These are phyloP conservation scores for Leptographium lundbergii DNA, from an alignment of 2,329 filamentous ascomycete genomes.

Conservation along the genomic window DNA sequence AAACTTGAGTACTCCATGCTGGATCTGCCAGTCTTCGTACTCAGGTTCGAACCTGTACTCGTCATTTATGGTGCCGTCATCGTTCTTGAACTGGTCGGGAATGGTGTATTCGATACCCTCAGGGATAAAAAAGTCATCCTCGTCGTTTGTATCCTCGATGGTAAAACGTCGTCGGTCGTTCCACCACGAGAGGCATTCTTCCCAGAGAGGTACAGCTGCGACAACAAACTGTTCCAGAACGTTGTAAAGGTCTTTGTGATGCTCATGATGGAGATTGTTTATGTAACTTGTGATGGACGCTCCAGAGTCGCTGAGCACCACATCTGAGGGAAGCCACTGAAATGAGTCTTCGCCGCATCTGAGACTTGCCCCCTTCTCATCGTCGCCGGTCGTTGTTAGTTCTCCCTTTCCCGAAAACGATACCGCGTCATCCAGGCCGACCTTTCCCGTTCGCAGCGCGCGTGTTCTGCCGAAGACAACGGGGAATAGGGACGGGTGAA, in stretches of 20 bases:
- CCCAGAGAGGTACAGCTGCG: slow-evolving; percentile 27
- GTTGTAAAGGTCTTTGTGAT: slow-evolving; percentile 20
- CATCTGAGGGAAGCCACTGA: slow-evolving; percentile 25
- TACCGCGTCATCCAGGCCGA: slow-evolving; percentile 16
- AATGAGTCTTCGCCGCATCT: slow-evolving; percentile 6
- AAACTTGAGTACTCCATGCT: slow-evolving; percentile 4
- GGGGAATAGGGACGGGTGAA: slow-evolving; percentile 48
- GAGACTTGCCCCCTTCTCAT: not conserved
- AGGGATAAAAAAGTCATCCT: slow-evolving; percentile 6
- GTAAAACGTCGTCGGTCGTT: slow-evolving; percentile 4
- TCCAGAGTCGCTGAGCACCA: slow-evolving; percentile 18
- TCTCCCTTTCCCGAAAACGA: slow-evolving; percentile 15
- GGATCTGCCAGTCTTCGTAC: slow-evolving; percentile 3
- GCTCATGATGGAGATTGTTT: slow-evolving; percentile 30
- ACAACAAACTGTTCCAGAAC: slow-evolving; percentile 23
- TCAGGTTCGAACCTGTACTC: slow-evolving; percentile 2
- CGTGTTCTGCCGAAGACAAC: slow-evolving; percentile 27
- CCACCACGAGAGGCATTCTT: slow-evolving; percentile 13
- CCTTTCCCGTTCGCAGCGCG: slow-evolving; percentile 21
- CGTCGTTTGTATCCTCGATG: slow-evolving; percentile 1
- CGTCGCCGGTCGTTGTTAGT: not conserved
- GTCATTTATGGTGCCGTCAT: slow-evolving; percentile 4
- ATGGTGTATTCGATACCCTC: slow-evolving; percentile 3
- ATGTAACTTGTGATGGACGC: slow-evolving; percentile 28
- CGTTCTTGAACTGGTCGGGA: slow-evolving; percentile 1